Evolutionary conservation across 345 rosid genomes (phyloP), one percentile per base, ranked within the genome.

Genomic region (Ailanthus altissimus): DNA sequence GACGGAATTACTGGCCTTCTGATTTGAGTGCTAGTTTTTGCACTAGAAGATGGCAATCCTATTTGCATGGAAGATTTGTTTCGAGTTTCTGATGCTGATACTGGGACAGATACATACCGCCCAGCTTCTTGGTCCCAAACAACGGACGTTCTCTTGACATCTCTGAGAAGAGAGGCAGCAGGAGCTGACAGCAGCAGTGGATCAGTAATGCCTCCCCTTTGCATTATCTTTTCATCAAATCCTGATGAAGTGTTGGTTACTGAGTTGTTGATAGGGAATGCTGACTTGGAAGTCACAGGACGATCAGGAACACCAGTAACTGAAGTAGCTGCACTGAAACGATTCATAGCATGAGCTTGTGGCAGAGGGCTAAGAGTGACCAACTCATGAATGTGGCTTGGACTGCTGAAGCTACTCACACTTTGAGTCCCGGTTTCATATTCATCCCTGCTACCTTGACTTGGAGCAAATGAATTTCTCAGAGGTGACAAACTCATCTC

Each of bases 91-190:
- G 97, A 82, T 40, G 93, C 85, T 57, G 98, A 85, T 45, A 86
- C 78, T 23, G 98, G 96, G 62, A 90, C 88, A 16, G 99, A 96
- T 72, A 93, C 84, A 32, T 91, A 96, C 79, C 99, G 87, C 32
- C 99, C 97, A 42, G 97, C 98, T 72, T 93, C 99, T 88, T 85
- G 98, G 79, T 96, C 98, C 92, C 92, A 96, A 13, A 91, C 90
- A 61, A 93, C 99, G 58, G 97, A 93, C 53, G 98, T 90, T 79
- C 91, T 90, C 81, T 90, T 93, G 69, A 92, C 90, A 70, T 96
- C 99, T 82, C 97, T 85, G 58, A 93, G 89, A 86, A 96, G 89
- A 74, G 98, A 93, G 72, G 93, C 75, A 26, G 98, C 81, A 51
- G 98, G 91, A 70, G 94, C 89, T 47, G 93, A 78, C 60, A 86